Evolutionary conservation across 768 basidiomycete genomes (phyloP).

Genomic region (Fistulinella prunicolor): DNA sequence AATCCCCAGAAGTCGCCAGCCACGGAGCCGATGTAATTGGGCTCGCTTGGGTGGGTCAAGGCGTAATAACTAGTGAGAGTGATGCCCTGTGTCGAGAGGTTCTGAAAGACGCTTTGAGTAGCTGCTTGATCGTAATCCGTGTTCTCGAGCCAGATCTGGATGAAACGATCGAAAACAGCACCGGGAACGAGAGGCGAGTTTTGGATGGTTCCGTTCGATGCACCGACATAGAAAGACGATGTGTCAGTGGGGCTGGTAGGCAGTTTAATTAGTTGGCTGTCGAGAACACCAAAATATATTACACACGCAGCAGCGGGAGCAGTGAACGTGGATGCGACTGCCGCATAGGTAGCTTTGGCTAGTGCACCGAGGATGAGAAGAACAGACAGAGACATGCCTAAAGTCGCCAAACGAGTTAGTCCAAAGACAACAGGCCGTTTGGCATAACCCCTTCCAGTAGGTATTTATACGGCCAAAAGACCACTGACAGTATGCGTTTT

Average conservation of each 20-base stretch:
- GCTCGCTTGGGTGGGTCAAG: slow-evolving; percentile 57
- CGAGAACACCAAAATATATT: background rate
- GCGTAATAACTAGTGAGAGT: slow-evolving; percentile 45
- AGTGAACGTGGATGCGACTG: slow-evolving; percentile 21
- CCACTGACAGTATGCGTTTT: background rate
- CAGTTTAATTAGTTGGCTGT: slow-evolving; percentile 1
- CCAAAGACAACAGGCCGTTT: background rate
- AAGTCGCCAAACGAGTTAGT: background rate
- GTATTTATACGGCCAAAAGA: slow-evolving; percentile 8
- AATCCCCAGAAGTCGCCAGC: slow-evolving; percentile 53
- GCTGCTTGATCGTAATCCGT: slow-evolving; percentile 43
- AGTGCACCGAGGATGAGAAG: slow-evolving; percentile 17
- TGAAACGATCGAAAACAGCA: slow-evolving; percentile 43
- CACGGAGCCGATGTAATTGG: slow-evolving; percentile 50
- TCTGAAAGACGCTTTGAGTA: slow-evolving; percentile 25
- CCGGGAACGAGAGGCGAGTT: slow-evolving; percentile 38
- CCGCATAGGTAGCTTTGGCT: slow-evolving; percentile 12
- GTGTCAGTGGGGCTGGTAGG: slow-evolving; percentile 21
- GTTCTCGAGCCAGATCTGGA: slow-evolving; percentile 59
- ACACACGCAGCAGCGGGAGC: slow-evolving; percentile 23
- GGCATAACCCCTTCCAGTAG: background rate
- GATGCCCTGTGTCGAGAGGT: slow-evolving; percentile 50
- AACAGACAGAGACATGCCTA: slow-evolving; percentile 6
- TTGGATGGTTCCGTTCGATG: slow-evolving; percentile 40
- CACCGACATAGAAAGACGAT: slow-evolving; percentile 39